phyloP scores from a whole-genome alignment of 345 rosid genomes.

The Turnera subulata region DNA sequence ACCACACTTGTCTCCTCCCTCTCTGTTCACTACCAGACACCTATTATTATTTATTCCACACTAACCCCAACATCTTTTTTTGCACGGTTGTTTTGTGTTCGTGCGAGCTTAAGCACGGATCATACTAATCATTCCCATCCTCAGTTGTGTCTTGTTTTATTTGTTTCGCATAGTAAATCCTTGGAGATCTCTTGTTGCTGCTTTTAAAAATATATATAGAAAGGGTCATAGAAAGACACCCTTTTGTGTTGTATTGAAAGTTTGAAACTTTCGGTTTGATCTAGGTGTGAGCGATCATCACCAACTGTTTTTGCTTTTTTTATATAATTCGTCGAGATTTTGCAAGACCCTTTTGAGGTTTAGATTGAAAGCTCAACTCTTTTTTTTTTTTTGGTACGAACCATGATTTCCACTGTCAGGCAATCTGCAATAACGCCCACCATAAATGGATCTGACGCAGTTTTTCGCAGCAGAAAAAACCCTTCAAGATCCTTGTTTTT shows the following conservation, averaged over 20 bases:
- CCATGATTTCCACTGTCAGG: slow-evolving; percentile 43
- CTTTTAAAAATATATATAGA: neutral
- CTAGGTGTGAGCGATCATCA: slow-evolving; percentile 8
- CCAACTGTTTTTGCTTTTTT: neutral
- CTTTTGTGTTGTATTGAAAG: slow-evolving; percentile 2
- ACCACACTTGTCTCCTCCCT: too few species aligned
- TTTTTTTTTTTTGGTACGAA: neutral
- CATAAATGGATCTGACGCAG: slow-evolving; percentile 37
- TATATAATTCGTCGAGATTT: neutral
- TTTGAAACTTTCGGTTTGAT: slow-evolving; percentile 1
- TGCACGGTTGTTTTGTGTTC: neutral
- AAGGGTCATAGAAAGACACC: neutral
- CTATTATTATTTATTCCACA: too few species aligned
- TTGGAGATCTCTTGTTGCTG: neutral
- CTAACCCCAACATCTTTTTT: neutral
- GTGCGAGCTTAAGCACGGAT: neutral
- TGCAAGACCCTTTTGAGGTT: slow-evolving; percentile 4
- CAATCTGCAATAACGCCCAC: slow-evolving; percentile 32
- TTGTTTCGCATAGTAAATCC: neutral
- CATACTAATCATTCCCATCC: neutral
- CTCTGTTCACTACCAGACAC: slow-evolving; percentile 4
- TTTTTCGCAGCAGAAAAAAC: slow-evolving; percentile 31
- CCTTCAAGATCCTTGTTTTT: slow-evolving; percentile 33
- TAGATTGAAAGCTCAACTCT: neutral
- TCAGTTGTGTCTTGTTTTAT: neutral